Evolutionary conservation across 1,284 basidiomycete species (phyloP).

Genomic region (Tausonia pullulans): DNA sequence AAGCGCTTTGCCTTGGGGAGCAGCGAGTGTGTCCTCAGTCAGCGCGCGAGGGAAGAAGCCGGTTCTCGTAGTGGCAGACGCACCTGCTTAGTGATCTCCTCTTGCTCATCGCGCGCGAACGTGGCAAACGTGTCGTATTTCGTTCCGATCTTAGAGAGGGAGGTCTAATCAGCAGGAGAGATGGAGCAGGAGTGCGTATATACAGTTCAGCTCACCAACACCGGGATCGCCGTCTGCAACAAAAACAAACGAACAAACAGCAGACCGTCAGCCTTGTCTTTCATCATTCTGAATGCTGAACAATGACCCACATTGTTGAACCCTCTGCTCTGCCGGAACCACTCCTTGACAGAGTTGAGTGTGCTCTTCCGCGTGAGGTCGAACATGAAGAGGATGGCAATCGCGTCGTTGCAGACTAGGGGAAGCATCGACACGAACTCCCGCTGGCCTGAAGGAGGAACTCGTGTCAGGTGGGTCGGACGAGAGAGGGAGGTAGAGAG

Average conservation of each 20-base stretch:
- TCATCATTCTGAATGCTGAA: no score
- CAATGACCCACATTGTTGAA: constrained; percentile 79
- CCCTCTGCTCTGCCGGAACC: constrained; percentile 95
- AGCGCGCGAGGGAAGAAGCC: background rate
- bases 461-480: background rate
- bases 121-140: constrained; percentile 97
- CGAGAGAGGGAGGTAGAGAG: background rate
- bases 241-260: background rate
- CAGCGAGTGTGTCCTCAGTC: background rate
- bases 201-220: constrained; percentile 39
- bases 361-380: constrained; percentile 94
- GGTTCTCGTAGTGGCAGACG: constrained; percentile 17
- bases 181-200: background rate
- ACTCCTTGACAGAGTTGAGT: constrained; percentile 94
- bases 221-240: constrained; percentile 82
- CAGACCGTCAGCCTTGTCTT: background rate
- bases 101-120: constrained; percentile 91
- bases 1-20: constrained; percentile 71
- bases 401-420: constrained; percentile 93
- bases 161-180: background rate
- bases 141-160: constrained; percentile 57
- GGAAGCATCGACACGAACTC: constrained; percentile 99
- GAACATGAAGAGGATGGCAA: constrained; percentile 99
- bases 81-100: constrained; percentile 95
- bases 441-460: constrained; percentile 50